Evolutionary conservation across 495 filamentous ascomycete genomes (phyloP).

Genomic region (Cudoniella acicularis): DNA sequence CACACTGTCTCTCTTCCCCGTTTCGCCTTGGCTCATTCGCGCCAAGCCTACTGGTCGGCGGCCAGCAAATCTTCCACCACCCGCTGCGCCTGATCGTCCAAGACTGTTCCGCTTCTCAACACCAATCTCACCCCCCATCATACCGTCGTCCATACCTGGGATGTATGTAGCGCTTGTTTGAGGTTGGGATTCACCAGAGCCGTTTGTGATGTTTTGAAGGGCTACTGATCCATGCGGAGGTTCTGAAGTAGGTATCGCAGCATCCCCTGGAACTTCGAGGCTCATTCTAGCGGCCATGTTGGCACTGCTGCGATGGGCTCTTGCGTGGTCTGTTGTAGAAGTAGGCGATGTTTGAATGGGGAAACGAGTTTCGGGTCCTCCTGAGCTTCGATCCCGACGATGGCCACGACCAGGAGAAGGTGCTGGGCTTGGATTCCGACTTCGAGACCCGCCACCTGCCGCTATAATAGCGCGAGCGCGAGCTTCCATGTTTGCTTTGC

Average conservation of each 20-base stretch:
- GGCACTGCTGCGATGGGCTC: slow-evolving; percentile 19
- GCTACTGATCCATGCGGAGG: slow-evolving; percentile 12
- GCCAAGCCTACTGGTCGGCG: slow-evolving; percentile 29
- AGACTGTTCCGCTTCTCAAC: slow-evolving; percentile 49
- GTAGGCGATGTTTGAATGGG: slow-evolving; percentile 72
- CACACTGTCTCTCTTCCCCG: slow-evolving; percentile 39
- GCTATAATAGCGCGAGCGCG: slow-evolving; percentile 77
- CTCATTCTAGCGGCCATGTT: slow-evolving; percentile 38
- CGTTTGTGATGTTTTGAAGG: slow-evolving; percentile 34
- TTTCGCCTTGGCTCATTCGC: slow-evolving; percentile 31
- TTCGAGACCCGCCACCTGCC: slow-evolving; percentile 48
- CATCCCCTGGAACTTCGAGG: slow-evolving; percentile 57
- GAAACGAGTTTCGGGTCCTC: slow-evolving; percentile 78
- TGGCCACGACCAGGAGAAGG: slow-evolving; percentile 50
- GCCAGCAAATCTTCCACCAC: slow-evolving; percentile 25
- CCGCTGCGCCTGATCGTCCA: slow-evolving; percentile 35
- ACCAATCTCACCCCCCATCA: slow-evolving; percentile 31
- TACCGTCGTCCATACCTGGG: slow-evolving; percentile 22
- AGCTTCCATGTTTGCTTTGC: slow-evolving; percentile 89
- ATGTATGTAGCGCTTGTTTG: slow-evolving; percentile 20
- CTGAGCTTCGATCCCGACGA: slow-evolving; percentile 77
- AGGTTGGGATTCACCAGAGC: slow-evolving; percentile 15
- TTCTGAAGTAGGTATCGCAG: slow-evolving; percentile 26
- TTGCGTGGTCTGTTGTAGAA: slow-evolving; percentile 44
- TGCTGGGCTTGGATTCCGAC: slow-evolving; percentile 71